Conservation (phyloP, 352 stramenopile genomes). For the Elongisporangium anandrum region DNA sequence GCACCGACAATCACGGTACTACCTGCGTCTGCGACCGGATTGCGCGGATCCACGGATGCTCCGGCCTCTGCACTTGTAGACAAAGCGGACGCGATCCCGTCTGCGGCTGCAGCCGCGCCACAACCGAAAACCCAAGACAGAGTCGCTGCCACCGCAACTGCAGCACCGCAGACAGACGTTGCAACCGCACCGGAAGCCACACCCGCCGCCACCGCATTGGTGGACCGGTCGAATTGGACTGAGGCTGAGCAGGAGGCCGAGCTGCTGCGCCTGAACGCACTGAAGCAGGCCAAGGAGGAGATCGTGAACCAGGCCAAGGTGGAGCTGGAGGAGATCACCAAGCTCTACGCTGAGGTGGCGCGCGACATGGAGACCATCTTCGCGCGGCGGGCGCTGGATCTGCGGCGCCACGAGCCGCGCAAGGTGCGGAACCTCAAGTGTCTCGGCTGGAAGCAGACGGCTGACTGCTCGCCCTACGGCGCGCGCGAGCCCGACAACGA, state of each 20-base stretch:
- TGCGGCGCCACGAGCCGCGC: constrained; percentile 22
- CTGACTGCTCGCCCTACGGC: constrained; percentile 35
- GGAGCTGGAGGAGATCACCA: constrained; percentile 28
- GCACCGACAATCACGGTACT: neutral
- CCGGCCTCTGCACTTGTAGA: neutral
- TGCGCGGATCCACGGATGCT: neutral
- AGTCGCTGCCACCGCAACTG: neutral
- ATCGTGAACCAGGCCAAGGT: constrained; percentile 23
- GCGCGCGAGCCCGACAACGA: constrained; percentile 45
- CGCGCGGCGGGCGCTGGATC: constrained; percentile 21
- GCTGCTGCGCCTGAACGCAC: constrained; percentile 25
- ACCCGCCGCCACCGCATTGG: constrained; percentile 4
- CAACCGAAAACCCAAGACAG: constrained; percentile 7
- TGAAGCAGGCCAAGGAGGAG: constrained; percentile 34
- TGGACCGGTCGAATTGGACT: constrained; percentile 10
- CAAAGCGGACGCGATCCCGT: constrained; percentile 5
- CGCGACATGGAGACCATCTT: constrained; percentile 29
- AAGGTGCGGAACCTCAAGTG: constrained; percentile 42
- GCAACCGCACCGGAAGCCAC: neutral
- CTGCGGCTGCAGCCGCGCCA: constrained; percentile 13
- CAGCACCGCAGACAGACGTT: constrained; percentile 12
- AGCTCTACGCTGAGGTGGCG: constrained; percentile 29
- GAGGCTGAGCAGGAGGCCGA: constrained; percentile 18
- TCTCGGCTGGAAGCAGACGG: constrained; percentile 61
- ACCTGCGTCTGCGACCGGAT: neutral